Conservation (phyloP, 345 rosid genomes). For the Sapria himalayana region DNA sequence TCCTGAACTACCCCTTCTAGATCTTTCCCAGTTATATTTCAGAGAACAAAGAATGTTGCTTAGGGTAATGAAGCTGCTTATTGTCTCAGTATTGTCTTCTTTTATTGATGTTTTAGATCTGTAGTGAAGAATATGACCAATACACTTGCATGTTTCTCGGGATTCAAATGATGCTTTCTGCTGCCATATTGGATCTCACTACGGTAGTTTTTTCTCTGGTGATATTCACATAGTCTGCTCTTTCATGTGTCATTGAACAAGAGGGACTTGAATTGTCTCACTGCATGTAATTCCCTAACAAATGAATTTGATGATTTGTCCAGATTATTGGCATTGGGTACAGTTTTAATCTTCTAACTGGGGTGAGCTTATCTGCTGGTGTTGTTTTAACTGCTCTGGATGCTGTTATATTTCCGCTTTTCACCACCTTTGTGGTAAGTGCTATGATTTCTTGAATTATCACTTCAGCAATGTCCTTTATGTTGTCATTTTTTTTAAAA, state of each 20-base stretch:
- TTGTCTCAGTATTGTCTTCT: too few relatives aligned
- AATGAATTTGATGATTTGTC: slow-evolving; percentile 11
- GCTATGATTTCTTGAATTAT: not conserved
- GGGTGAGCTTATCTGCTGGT: slow-evolving; percentile 63
- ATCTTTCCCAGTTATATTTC: too few relatives aligned
- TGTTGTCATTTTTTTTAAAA: slow-evolving; percentile 9
- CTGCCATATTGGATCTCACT: slow-evolving; percentile 55
- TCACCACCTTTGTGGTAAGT: slow-evolving; percentile 55
- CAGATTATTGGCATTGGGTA: slow-evolving; percentile 89
- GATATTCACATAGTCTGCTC: too few relatives aligned
- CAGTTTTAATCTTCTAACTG: slow-evolving; percentile 70
- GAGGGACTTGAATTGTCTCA: too few relatives aligned
- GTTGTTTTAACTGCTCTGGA: slow-evolving; percentile 74
- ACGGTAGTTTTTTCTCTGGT: slow-evolving; percentile 27
- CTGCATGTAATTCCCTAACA: too few relatives aligned
- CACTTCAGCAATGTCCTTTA: slow-evolving; percentile 2
- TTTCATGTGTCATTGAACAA: too few relatives aligned
- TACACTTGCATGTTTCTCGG: slow-evolving; percentile 61
- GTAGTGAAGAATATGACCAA: slow-evolving; percentile 74
- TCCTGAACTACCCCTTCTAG: too few relatives aligned
- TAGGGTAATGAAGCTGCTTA: too few relatives aligned
- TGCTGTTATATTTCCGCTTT: slow-evolving; percentile 64
- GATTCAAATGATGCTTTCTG: slow-evolving; percentile 61
- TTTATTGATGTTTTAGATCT: slow-evolving; percentile 31
- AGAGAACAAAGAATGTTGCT: too few relatives aligned